Conservation (phyloP, 495 filamentous ascomycete species). For the Tetracladium marchalianum region DNA sequence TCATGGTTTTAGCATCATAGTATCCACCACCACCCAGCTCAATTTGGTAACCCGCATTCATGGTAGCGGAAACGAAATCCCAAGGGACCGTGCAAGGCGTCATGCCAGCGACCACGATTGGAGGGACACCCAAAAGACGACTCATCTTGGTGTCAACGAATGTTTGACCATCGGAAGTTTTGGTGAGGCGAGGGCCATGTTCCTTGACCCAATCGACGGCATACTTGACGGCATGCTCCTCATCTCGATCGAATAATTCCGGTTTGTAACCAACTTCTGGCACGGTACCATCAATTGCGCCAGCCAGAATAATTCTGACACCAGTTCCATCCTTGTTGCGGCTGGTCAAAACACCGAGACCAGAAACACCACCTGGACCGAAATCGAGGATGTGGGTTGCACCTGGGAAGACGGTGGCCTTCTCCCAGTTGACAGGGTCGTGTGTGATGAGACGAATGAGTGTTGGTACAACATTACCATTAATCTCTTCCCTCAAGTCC, state of each 20-base stretch:
- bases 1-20: conserved; percentile 85
- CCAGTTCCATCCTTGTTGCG: conserved; percentile 97
- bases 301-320: conserved; percentile 88
- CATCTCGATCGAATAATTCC: conserved; percentile 91
- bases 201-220: conserved; percentile 98
- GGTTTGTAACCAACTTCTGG: conserved; percentile 92
- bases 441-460: conserved; percentile 89
- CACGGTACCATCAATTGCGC: conserved; percentile 81
- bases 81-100: conserved; percentile 88
- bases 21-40: conserved; percentile 89
- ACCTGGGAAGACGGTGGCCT: conserved; percentile 75
- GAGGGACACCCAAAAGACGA: conserved; percentile 77
- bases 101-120: conserved; percentile 92
- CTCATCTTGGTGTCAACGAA: conserved; percentile 99
- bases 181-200: conserved; percentile 77
- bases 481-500: conserved; percentile 55
- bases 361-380: conserved; percentile 90
- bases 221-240: conserved; percentile 84
- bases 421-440: conserved; percentile 89
- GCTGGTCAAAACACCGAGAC: conserved; percentile 92
- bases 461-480: conserved; percentile 62
- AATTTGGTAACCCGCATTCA: conserved; percentile 91
- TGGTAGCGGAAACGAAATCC: conserved; percentile 93
- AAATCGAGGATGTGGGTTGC: conserved; percentile 96
- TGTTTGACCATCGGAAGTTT: conserved; percentile 74